A percentile compares a stretch with the other conserved stretches of the same genome.
These are phyloP conservation scores for Pogostemon cablin DNA, from an alignment of 257 asterid species.

Conservation along the genomic window DNA sequence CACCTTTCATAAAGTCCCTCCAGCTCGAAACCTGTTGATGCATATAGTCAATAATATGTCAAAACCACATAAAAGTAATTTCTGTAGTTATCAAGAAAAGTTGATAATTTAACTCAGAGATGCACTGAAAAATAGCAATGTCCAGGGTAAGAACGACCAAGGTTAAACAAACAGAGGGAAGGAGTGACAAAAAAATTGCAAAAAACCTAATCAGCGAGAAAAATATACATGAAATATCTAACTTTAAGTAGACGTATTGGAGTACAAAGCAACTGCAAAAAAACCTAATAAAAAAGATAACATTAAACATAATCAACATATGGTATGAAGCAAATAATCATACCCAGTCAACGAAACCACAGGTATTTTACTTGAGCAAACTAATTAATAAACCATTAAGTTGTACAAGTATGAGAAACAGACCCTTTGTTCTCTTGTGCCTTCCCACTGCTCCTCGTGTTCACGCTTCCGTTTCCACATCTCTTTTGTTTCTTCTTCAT, in stretches of 20 bases:
- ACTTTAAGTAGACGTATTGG: not conserved
- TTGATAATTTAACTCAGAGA: not conserved
- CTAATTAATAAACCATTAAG: not conserved
- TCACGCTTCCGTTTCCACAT: constrained; percentile 98
- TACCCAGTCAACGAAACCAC: not conserved
- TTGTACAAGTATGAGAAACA: constrained; percentile 33
- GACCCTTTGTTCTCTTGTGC: constrained; percentile 96
- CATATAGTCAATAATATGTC: not conserved
- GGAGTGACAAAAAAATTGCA: too few relatives aligned
- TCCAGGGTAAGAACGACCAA: too few relatives aligned
- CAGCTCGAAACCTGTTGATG: constrained; percentile 87
- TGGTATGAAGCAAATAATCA: not conserved
- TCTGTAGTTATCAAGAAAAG: not conserved
- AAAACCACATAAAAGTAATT: not conserved
- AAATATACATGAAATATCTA: constrained; percentile 1
- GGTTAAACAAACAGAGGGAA: too few relatives aligned
- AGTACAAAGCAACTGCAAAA: not conserved
- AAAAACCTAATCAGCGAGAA: not conserved
- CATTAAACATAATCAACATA: not conserved
- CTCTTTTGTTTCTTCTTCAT: constrained; percentile 97
- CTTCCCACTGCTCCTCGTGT: constrained; percentile 99
- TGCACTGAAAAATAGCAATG: too few relatives aligned
- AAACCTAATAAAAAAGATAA: not conserved
- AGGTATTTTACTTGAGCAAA: constrained; percentile 6
- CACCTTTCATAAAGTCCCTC: constrained; percentile 99